Evolutionary conservation across 1,284 basidiomycete species (phyloP), one percentile per base, ranked within the genome.

Genomic region (Sanghuangporus baumii): DNA sequence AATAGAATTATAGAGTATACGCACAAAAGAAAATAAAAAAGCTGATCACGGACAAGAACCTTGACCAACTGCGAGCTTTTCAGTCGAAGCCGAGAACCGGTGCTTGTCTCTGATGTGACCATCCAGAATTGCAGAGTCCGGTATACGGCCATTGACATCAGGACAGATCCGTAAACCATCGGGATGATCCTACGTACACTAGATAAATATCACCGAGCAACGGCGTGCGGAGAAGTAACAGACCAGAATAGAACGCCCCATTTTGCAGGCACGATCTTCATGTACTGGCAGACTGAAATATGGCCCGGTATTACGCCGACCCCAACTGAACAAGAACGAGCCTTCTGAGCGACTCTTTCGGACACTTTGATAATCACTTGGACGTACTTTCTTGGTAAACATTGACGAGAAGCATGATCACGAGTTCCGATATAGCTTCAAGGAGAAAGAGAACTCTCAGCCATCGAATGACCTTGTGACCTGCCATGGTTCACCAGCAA

Each of bases 1-100:
- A 11, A 16, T n/a, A 14, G 52, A n/a, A 31, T n/a, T 26, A 52
- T 26, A n/a, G 47, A 9, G 16, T 11, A 31, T 16, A 50, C 37
- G 43, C 12, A 60, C 59, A 60, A n/a, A 23, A 60, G 18, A 38
- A 60, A 54, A 20, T 60, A 60, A 26, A 60, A 6, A 14, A 26
- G 18, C 40, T 60, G 59, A 43, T 59, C 46, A n/a, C 47, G 47
- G 34, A 59, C 9, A 38, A 59, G 58, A 20, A 59, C 47, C 20
- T 51, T 59, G 46, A 50, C 14, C 7, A 59, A 47, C 6, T 46
- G n/a, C 34, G 46, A 59, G 36, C 58, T 46, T 31, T 20, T n/a
- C 12, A 50, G 36, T 18, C 34, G 16, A 11, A 41, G n/a, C 6
- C n/a, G 40, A 12, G 40, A 41, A n/a, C 11, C n/a, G n/a, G 40